Evolutionary conservation across 1,139 yeast species (phyloP).

Genomic region (Nadsonia starkeyi-henricii): DNA sequence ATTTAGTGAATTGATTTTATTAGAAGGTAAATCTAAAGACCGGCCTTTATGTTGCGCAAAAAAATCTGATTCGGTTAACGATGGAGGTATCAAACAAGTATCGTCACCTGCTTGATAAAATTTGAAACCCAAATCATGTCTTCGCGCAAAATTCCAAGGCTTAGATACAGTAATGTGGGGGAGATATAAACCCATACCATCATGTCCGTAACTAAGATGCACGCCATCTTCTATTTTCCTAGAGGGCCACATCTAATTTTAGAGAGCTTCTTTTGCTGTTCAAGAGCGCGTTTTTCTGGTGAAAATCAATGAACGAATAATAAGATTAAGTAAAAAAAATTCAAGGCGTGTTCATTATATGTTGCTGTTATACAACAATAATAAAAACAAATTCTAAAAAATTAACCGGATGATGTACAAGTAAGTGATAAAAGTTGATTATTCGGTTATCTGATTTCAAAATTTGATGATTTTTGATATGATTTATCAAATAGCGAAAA

Average conservation of each 20-base stretch:
- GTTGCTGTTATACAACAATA: no score
- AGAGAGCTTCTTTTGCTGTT: neutral
- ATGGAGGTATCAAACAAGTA: conserved; percentile 8
- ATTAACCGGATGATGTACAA: no score
- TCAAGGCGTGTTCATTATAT: no score
- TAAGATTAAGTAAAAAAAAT: no score
- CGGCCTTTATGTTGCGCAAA: neutral
- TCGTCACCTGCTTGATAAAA: conserved; percentile 8
- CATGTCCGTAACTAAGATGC: conserved; percentile 14
- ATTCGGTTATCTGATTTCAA: no score
- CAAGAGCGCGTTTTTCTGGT: no score
- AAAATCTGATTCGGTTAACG: neutral
- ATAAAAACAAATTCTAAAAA: no score
- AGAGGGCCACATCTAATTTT: conserved; percentile 10
- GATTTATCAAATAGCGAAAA: no score
- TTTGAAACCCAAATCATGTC: conserved; percentile 12
- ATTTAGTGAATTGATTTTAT: neutral
- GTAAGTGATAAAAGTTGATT: no score
- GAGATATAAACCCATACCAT: conserved; percentile 13
- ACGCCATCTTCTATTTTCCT: conserved; percentile 8
- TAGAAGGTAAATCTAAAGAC: neutral
- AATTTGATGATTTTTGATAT: no score
- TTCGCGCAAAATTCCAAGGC: conserved; percentile 15
- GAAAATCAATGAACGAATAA: no score
- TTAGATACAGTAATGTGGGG: conserved; percentile 9